phyloP scores from a whole-genome alignment of 148 eudicot species.

The Rhododendron simsii region DNA sequence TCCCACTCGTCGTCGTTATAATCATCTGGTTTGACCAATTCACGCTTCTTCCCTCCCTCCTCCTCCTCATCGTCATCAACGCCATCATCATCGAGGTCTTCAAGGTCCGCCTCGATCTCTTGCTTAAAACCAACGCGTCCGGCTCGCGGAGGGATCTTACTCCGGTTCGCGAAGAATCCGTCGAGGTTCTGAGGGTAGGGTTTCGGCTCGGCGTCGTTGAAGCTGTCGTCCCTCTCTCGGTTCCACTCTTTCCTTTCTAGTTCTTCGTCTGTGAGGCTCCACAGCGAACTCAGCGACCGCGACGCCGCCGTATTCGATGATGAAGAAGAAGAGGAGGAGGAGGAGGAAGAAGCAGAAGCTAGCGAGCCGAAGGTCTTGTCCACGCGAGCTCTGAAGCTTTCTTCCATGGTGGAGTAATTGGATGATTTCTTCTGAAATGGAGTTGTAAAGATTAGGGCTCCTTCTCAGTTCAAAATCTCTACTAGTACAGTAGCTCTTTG shows the following conservation, averaged over 20 bases:
- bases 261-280: slow-evolving; percentile 73
- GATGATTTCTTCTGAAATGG: neutral
- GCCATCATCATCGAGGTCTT: slow-evolving; percentile 21
- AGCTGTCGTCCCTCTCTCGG: slow-evolving; percentile 27
- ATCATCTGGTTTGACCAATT: slow-evolving; percentile 11
- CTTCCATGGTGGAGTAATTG: slow-evolving; percentile 42
- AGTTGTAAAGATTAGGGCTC: neutral
- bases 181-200: slow-evolving; percentile 29
- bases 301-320: slow-evolving; percentile 15
- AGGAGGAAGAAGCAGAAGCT: neutral
- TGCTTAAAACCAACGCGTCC: neutral
- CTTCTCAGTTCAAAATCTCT: neutral
- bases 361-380: slow-evolving; percentile 58
- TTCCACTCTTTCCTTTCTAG: slow-evolving; percentile 49
- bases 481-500: too few relatives aligned
- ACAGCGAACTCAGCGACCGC: slow-evolving; percentile 26
- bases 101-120: slow-evolving; percentile 28
- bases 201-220: slow-evolving; percentile 15
- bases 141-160: neutral
- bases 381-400: slow-evolving; percentile 57
- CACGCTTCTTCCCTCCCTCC: slow-evolving; percentile 9
- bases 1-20: slow-evolving; percentile 35
- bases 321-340: slow-evolving; percentile 5
- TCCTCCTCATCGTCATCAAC: slow-evolving; percentile 17
- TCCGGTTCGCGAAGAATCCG: slow-evolving; percentile 15